phyloP scores from a whole-genome alignment of 2,329 filamentous ascomycete species.

The Tympanopsis confertula region DNA sequence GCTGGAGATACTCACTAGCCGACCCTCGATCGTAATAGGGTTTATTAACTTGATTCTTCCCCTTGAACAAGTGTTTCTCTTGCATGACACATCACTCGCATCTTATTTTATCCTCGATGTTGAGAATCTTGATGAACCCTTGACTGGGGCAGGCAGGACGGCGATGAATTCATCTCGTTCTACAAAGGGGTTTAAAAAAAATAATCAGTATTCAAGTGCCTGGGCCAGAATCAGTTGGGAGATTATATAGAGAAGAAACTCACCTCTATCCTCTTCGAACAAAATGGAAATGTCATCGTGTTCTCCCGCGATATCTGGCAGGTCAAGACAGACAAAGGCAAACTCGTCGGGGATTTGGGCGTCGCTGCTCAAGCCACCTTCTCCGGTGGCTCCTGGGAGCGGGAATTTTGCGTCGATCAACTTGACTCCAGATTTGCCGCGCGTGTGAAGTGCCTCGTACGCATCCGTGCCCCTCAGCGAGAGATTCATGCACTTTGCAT shows the following conservation, averaged over 20 bases:
- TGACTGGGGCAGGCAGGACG: background rate
- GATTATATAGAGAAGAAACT: too few relatives aligned
- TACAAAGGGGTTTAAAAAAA: too few relatives aligned
- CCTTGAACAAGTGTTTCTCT: too few relatives aligned
- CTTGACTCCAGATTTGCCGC: slow-evolving; percentile 60
- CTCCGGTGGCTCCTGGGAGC: slow-evolving; percentile 50
- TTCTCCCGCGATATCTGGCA: slow-evolving; percentile 80
- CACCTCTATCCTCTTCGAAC: slow-evolving; percentile 71
- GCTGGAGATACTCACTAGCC: too few relatives aligned
- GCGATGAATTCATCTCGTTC: background rate
- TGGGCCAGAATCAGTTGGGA: too few relatives aligned
- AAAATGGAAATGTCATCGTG: slow-evolving; percentile 81
- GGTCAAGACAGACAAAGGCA: slow-evolving; percentile 73
- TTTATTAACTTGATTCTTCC: too few relatives aligned
- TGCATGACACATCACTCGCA: too few relatives aligned
- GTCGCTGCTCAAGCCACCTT: slow-evolving; percentile 22
- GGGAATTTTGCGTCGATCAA: slow-evolving; percentile 87
- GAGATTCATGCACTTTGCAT: slow-evolving; percentile 84
- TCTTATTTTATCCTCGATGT: too few relatives aligned
- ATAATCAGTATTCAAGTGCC: too few relatives aligned
- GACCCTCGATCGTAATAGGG: too few relatives aligned
- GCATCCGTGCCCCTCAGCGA: slow-evolving; percentile 72
- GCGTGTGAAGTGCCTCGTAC: slow-evolving; percentile 58
- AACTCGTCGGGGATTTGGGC: slow-evolving; percentile 40
- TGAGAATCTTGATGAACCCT: background rate